Conservation (phyloP, 83 land plant genomes). For the Picea mariana region DNA sequence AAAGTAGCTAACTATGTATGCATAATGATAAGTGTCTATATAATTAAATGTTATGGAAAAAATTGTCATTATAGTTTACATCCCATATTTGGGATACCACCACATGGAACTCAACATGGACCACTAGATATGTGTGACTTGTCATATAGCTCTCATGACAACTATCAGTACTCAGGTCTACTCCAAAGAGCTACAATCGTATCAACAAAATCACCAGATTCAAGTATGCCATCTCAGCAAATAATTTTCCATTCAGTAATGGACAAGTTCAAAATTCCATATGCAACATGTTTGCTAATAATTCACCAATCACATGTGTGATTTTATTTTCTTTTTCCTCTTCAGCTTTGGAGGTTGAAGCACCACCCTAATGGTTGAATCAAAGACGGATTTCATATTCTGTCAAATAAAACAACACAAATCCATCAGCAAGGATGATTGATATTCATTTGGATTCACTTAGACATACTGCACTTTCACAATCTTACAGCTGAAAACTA, state of each 20-base stretch:
- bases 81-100: background rate
- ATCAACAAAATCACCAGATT: slow-evolving; percentile 8
- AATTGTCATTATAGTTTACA: background rate
- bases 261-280: background rate
- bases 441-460: too few species aligned
- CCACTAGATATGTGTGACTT: background rate
- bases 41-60: background rate
- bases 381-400: slow-evolving; percentile 73
- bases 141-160: slow-evolving; percentile 16
- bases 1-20: background rate
- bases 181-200: background rate
- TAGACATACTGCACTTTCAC: too few species aligned
- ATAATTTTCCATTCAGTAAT: background rate
- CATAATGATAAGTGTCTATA: background rate
- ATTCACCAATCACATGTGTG: slow-evolving; percentile 11
- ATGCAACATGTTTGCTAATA: background rate
- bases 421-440: background rate
- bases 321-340: slow-evolving; percentile 53
- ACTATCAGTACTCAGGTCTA: background rate
- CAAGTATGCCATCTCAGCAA: background rate
- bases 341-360: slow-evolving; percentile 89
- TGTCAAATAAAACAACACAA: background rate
- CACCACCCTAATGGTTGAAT: slow-evolving; percentile 83
- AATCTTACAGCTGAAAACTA: too few species aligned
- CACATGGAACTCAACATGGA: background rate